Evolutionary conservation across 805 yeast species (phyloP).

Genomic region (Nakazawaea ambrosiae): DNA sequence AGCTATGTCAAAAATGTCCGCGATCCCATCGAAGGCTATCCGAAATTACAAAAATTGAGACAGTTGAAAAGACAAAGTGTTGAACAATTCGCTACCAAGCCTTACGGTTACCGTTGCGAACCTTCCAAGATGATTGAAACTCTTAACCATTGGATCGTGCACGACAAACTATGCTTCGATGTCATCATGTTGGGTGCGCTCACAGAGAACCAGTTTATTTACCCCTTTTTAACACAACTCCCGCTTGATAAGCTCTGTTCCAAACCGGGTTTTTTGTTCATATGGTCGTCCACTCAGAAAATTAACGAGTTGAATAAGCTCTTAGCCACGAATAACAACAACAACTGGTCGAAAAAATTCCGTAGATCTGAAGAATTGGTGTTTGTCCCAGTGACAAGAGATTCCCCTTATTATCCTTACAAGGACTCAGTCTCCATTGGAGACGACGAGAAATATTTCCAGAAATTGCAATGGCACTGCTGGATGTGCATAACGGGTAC

Average conservation of each 20-base stretch:
- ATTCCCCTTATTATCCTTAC: conserved; percentile 61
- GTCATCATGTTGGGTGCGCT: conserved; percentile 90
- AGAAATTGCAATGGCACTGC: conserved; percentile 89
- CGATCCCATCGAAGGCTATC: conserved; percentile 76
- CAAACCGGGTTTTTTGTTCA: conserved; percentile 77
- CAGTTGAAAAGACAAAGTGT: conserved; percentile 58
- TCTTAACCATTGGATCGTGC: conserved; percentile 54
- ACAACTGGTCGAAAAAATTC: conserved; percentile 51
- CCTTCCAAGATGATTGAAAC: conserved; percentile 48
- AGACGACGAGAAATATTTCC: conserved; percentile 46
- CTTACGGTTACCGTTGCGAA: conserved; percentile 58
- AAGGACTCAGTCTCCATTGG: conserved; percentile 28
- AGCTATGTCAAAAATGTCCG: conserved; percentile 56
- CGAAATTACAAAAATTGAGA: conserved; percentile 66
- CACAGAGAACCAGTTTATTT: conserved; percentile 63
- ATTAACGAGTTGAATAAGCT: conserved; percentile 54
- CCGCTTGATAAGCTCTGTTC: conserved; percentile 73
- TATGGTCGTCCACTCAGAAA: conserved; percentile 81
- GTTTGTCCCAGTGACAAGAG: conserved; percentile 62
- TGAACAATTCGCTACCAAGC: conserved; percentile 42
- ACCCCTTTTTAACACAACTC: conserved; percentile 52
- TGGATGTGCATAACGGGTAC: conserved; percentile 98
- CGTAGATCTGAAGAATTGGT: conserved; percentile 87
- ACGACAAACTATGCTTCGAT: conserved; percentile 63
- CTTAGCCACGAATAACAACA: conserved; percentile 38